Conservation (phyloP, 306 rosid genomes). For the Pueraria montana region DNA sequence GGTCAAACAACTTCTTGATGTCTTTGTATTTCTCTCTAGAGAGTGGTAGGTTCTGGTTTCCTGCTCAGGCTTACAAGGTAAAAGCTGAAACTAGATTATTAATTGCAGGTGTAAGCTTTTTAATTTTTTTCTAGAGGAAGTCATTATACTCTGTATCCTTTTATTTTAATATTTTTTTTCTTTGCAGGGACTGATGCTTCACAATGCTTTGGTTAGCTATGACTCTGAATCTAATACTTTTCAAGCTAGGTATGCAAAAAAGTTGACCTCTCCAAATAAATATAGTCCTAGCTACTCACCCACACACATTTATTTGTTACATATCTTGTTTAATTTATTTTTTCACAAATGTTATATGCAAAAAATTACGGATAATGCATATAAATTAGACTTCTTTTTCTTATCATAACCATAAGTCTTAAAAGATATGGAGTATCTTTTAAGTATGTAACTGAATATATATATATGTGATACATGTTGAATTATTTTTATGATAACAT, state of each 20-base stretch:
- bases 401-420: no score
- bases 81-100: not conserved
- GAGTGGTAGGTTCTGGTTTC: constrained; percentile 77
- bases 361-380: no score
- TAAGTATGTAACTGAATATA: no score
- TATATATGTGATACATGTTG: no score
- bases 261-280: not conserved
- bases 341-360: no score
- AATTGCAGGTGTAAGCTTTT: not conserved
- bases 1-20: constrained; percentile 54
- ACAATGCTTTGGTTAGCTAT: constrained; percentile 69
- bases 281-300: no score
- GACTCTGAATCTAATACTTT: constrained; percentile 62
- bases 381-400: no score
- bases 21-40: constrained; percentile 71
- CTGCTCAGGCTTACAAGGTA: constrained; percentile 83
- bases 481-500: no score
- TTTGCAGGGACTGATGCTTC: constrained; percentile 45
- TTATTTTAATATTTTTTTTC: not conserved
- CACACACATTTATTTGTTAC: no score
- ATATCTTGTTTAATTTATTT: no score
- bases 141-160: not conserved
- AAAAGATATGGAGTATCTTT: no score
- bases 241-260: constrained; percentile 66
- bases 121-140: no score